Base-by-base conservation (phyloP, 2,329 filamentous ascomycete species). In the Pseudopithomyces maydicus region DNA sequence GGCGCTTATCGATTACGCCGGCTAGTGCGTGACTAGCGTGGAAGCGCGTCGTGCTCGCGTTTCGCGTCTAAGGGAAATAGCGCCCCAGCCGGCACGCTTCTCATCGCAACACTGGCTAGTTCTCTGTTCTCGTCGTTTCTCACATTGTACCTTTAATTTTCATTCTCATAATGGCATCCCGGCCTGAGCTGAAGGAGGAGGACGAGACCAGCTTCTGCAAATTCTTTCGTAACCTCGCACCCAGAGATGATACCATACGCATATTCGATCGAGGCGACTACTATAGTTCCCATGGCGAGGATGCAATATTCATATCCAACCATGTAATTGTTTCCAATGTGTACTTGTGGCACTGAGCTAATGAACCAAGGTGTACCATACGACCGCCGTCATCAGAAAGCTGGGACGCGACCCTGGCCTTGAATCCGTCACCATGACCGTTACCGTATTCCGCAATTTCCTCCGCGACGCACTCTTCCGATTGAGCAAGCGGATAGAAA, bases 121-220 rank as follows among this genome's bases (percentile, higher is more conserved):
- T 33, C 42, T 33, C 52, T 23, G 19, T 2, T 23, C 38, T 29
- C 15, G 32, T 23, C n/a, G 19, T 36, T 32, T 29, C 45, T 17
- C 38, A 23, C 39, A 29, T 15, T 52, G 32, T 52, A 20, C 26
- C 29, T 50, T 3, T 54, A 45, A 10, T 12, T 29, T 42, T 50
- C 17, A 7, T 42, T n/a, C 22, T 49, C 52, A 67, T 54, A 19
- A 85, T 85, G 83, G 79, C 78, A 52, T 84, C 82, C 36, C 75
- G 84, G 61, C 84, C 84, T 12, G 84, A 86, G 66, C 77, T 86
- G 61, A 85, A 84, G 72, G 91, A 98, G 74, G 96, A 99, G 71
- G 95, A 99, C 74, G 95, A 99, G 81, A 88, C 89, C 72, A 92
- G 94, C 65, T 99, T 99, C 82, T 97, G 98, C 79, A 91, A 89